Conservation (phyloP, 148 eudicot genomes). For the Gaultheria prostrata region DNA sequence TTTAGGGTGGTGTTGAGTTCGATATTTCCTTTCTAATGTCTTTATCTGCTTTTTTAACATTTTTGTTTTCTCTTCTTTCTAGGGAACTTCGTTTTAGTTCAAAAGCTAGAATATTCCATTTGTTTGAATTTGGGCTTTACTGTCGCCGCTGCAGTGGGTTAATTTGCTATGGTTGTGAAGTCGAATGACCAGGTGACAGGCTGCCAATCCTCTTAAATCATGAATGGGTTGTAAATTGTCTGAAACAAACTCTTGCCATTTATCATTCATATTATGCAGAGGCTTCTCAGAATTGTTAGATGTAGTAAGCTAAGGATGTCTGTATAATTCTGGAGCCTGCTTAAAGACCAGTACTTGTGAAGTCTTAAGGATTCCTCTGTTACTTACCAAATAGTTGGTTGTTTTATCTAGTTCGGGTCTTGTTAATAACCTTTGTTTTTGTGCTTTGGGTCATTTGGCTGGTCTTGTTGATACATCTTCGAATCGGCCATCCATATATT, state of each 20-base stretch:
- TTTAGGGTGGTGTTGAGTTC: background rate
- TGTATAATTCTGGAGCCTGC: background rate
- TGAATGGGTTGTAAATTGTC: background rate
- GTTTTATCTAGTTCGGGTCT: background rate
- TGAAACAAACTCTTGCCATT: background rate
- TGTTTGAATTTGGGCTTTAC: background rate
- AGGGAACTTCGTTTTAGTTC: background rate
- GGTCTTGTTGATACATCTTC: background rate
- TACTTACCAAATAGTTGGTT: background rate
- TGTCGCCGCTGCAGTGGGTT: background rate
- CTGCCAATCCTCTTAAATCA: background rate
- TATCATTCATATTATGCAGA: background rate
- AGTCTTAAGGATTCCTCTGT: background rate
- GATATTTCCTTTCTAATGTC: background rate
- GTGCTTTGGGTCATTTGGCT: background rate
- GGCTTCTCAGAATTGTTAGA: background rate
- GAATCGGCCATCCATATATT: background rate
- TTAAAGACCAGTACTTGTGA: background rate
- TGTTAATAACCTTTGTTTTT: background rate
- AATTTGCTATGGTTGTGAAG: background rate
- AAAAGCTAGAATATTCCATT: background rate
- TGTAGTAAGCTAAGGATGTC: constrained; percentile 1
- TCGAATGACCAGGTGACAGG: background rate
- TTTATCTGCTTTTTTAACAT: background rate
- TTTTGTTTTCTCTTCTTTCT: background rate